These are phyloP conservation scores for Chalara sp. DNA, from an alignment of 2,329 filamentous ascomycete species.

Conservation along the genomic window DNA sequence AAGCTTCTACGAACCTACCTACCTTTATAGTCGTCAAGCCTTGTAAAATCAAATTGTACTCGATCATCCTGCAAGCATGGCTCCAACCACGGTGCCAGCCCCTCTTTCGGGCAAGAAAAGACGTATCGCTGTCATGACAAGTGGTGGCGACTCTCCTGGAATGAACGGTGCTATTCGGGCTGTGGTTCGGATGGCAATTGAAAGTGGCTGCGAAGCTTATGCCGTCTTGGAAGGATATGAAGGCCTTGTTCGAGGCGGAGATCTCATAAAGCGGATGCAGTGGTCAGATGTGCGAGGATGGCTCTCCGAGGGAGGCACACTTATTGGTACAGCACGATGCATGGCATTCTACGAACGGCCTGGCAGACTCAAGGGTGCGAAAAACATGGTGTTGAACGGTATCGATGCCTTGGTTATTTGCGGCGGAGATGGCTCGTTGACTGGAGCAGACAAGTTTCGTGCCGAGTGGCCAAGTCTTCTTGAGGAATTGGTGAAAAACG, in stretches of 20 bases:
- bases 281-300: conserved; percentile 96
- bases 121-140: conserved; percentile 63
- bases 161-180: conserved; percentile 70
- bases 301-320: conserved; percentile 86
- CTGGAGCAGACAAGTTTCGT: conserved; percentile 89
- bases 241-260: conserved; percentile 81
- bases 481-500: conserved; percentile 71
- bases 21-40: too few relatives aligned
- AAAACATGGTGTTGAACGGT: conserved; percentile 87
- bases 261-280: conserved; percentile 78
- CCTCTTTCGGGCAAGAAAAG: conserved; percentile 23
- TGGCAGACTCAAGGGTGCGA: conserved; percentile 78
- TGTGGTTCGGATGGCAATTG: conserved; percentile 84
- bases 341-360: conserved; percentile 85
- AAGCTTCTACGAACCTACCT: too few relatives aligned
- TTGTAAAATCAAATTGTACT: too few relatives aligned
- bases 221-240: conserved; percentile 94
- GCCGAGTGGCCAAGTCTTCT: conserved; percentile 86
- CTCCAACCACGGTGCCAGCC: conserved; percentile 10
- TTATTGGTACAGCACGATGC: conserved; percentile 92
- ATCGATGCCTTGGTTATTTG: conserved; percentile 97
- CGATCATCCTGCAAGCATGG: conserved; percentile 14
- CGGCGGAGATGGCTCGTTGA: conserved; percentile 92
- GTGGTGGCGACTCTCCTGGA: conserved; percentile 66
- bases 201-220: conserved; percentile 73